Percentiles rank a stretch among this genome's conserved stretches.
phyloP scores from a whole-genome alignment of 2,329 filamentous ascomycete genomes.

The Aspergillus flavus region DNA sequence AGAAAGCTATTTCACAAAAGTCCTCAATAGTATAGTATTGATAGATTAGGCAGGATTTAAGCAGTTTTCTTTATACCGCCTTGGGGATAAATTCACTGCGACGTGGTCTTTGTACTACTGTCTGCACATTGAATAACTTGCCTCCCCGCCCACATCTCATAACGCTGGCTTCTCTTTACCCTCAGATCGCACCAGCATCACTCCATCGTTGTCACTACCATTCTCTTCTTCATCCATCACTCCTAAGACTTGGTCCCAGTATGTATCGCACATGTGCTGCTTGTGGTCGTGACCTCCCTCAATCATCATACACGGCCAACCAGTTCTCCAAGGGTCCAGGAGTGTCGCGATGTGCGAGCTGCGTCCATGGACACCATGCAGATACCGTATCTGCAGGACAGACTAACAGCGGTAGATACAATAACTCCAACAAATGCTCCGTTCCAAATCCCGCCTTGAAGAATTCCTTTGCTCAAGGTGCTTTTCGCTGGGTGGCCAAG shows the following conservation, averaged over 20 bases:
- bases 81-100: no score
- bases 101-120: no score
- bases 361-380: background rate
- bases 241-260: background rate
- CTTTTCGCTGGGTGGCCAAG: background rate
- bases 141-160: no score
- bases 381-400: background rate
- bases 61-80: no score
- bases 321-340: background rate
- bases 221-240: background rate
- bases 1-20: no score
- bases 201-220: no score
- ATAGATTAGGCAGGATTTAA: no score
- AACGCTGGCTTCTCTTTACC: no score
- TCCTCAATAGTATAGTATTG: no score
- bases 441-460: background rate
- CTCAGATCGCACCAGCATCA: no score
- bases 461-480: background rate
- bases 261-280: background rate
- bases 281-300: background rate
- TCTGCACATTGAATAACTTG: no score
- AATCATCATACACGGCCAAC: background rate
- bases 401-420: background rate
- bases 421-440: background rate
- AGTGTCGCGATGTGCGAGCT: background rate